Base-by-base conservation (phyloP, 2,329 filamentous ascomycete genomes). In the Teratosphaeria nubilosa region DNA sequence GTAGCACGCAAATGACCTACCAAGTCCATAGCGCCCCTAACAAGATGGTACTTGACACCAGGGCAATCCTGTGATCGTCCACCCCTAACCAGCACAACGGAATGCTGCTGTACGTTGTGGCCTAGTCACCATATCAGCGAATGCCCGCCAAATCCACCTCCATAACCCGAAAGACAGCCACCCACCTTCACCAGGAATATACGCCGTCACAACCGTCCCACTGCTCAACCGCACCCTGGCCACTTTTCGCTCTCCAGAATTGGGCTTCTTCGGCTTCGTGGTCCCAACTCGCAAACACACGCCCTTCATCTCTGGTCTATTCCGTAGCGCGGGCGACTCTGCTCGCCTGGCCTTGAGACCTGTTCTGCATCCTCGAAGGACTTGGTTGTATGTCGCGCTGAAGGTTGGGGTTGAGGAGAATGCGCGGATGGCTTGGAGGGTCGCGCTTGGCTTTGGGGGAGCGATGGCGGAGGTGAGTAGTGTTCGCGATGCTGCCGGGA, bases 81-180 rank as follows among this genome's bases (percentile, higher is more conserved):
- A 59, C 94, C 94, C 65, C 94, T 82, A n/a, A 99, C 91, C 65
- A 97, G 80, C 58, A 99, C 94, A 53, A 99, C 94, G 68, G 88
- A 95, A 80, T 99, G 95, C 81, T 97, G 94, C 80, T 97, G 92
- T 65, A 97, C 91, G 75, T 97, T 99, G 77, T 99, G 94, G 54
- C 94, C 82, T 84, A 65, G 9, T 20, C 25, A 37, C 34, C 25
- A 50, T 6, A 55, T 56, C 20, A 57, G 32, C 55, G 25, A 37
- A 22, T 32, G 16, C 41, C 22, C 41, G 22, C 22, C 31, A 37
- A 20, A 27, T 37, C 51, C 57, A 24, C 51, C 53, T 20, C 32
- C 54, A 51, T 34, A n/a, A 27, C 51, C 48, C 51, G 16, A 45
- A 31, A 31, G 9, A 14, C 1, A 45, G 7, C 2, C 6, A 11